Conservation (phyloP, 2,329 filamentous ascomycete genomes). For the Botrytis galanthina region DNA sequence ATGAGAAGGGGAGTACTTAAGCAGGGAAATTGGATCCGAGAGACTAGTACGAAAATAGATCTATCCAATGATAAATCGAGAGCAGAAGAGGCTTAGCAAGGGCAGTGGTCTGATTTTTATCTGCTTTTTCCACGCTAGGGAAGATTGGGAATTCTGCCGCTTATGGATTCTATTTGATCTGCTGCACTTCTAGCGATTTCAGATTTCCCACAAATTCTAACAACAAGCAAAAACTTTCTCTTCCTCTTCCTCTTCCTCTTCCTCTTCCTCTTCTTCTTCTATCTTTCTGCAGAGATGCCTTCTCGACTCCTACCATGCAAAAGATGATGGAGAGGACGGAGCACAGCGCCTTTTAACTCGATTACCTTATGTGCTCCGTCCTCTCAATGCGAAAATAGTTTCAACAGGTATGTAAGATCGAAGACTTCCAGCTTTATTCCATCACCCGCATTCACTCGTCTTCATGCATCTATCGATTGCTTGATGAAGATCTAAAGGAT, state of each 20-base stretch:
- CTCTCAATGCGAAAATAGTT: background rate
- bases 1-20: background rate
- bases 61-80: background rate
- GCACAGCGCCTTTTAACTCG: background rate
- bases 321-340: background rate
- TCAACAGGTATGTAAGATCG: background rate
- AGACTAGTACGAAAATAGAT: background rate
- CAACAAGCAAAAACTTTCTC: background rate
- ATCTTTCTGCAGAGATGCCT: background rate
- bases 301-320: background rate
- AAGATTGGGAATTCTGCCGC: background rate
- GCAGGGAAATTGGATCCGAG: background rate
- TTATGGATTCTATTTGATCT: background rate
- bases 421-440: background rate
- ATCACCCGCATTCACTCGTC: background rate
- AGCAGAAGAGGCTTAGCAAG: background rate
- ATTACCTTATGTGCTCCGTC: background rate
- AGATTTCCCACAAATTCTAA: background rate
- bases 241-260: background rate
- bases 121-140: background rate
- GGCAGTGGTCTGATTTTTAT: conserved; percentile 1
- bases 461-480: no score
- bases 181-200: background rate
- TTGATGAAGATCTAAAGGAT: background rate
- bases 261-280: no score